Conservation (phyloP, 257 asterid genomes). For the Rauvolfia tetraphylla region DNA sequence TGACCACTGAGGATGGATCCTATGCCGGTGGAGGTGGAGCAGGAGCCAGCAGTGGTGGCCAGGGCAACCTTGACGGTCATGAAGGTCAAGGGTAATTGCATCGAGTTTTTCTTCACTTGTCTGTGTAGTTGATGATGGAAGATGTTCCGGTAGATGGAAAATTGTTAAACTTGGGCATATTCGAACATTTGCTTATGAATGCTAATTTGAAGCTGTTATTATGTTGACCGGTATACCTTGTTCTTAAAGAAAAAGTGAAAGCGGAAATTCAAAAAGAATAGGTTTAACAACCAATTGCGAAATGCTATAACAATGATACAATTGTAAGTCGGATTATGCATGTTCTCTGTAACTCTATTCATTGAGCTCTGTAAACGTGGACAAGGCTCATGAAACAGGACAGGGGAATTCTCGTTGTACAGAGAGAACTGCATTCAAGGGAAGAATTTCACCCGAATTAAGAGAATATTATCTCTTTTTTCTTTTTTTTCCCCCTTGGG, state of each 20-base stretch:
- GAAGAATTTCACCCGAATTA: too few relatives aligned
- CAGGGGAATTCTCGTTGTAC: too few relatives aligned
- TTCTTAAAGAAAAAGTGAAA: neutral
- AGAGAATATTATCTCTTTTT: too few relatives aligned
- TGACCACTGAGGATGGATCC: slow-evolving; percentile 41
- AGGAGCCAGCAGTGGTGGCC: slow-evolving; percentile 38
- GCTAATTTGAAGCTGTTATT: slow-evolving; percentile 1
- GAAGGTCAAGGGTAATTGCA: slow-evolving; percentile 61
- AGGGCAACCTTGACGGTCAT: slow-evolving; percentile 63
- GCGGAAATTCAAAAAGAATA: neutral
- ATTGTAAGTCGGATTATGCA: neutral
- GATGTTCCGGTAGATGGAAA: neutral
- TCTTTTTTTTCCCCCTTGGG: too few relatives aligned
- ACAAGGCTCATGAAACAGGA: too few relatives aligned
- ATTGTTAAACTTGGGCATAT: neutral
- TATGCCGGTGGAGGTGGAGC: slow-evolving; percentile 51
- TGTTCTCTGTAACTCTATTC: neutral
- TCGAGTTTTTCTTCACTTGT: neutral
- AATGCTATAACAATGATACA: neutral
- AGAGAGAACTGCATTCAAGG: too few relatives aligned
- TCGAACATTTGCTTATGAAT: neutral
- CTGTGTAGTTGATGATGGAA: slow-evolving; percentile 6
- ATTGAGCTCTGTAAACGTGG: too few relatives aligned
- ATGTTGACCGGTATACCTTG: neutral
- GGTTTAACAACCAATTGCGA: neutral